phyloP scores from a whole-genome alignment of 2,329 filamentous ascomycete species.

The Ceratocystis cubensis region DNA sequence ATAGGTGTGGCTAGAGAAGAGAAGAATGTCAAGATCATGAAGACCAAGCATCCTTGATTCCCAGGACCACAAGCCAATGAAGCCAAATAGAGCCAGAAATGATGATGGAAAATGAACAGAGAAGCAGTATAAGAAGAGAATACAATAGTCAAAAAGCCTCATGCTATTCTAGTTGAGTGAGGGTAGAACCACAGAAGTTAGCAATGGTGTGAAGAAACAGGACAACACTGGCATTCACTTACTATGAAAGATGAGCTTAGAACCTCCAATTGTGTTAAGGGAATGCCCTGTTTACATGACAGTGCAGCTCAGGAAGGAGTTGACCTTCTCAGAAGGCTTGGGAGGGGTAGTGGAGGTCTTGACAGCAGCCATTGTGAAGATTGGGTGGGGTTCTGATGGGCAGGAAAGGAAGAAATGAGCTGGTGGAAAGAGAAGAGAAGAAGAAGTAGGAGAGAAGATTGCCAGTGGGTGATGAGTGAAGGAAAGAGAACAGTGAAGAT shows the following conservation, averaged over 20 bases:
- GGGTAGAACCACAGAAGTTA: neutral
- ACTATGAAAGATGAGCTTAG: neutral
- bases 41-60: neutral
- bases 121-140: neutral
- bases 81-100: neutral
- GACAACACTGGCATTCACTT: neutral
- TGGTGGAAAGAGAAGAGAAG: no score
- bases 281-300: neutral
- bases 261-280: neutral
- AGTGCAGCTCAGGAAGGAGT: neutral
- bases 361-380: constrained; percentile 18
- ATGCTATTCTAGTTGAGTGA: neutral
- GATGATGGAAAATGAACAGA: neutral
- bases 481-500: neutral
- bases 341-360: constrained; percentile 10
- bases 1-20: neutral
- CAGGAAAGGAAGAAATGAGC: neutral
- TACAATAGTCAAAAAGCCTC: neutral
- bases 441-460: neutral
- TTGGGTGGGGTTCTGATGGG: neutral
- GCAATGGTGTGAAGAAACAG: neutral
- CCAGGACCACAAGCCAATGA: neutral
- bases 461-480: constrained; percentile 12
- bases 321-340: neutral
- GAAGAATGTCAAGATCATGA: neutral